These are phyloP conservation scores for Cyclotella choctawhatcheeana DNA, from an alignment of 108 stramenopile genomes.

Conservation along the genomic window DNA sequence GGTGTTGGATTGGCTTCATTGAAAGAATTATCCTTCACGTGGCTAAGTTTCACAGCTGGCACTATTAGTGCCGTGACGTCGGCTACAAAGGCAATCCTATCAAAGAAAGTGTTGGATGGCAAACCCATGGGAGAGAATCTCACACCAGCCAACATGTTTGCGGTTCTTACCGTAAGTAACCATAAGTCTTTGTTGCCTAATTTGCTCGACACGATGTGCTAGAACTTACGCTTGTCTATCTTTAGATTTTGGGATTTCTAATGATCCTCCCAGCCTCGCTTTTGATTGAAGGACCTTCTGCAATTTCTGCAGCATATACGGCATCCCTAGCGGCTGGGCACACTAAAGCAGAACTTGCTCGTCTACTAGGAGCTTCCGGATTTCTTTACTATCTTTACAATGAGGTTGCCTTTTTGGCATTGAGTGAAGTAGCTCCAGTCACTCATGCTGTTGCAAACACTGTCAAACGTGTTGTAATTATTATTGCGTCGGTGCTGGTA, in stretches of 20 bases:
- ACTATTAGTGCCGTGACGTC: constrained; percentile 92
- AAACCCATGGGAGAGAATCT: constrained; percentile 68
- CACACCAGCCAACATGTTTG: constrained; percentile 91
- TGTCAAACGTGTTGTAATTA: constrained; percentile 96
- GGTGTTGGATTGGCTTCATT: constrained; percentile 92
- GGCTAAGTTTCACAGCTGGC: constrained; percentile 90
- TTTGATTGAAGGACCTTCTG: too few relatives aligned
- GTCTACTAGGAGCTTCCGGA: constrained; percentile 76
- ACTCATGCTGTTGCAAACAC: constrained; percentile 97
- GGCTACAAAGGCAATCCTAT: constrained; percentile 88
- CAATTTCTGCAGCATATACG: too few relatives aligned
- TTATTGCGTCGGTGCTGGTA: constrained; percentile 92
- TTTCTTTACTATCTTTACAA: constrained; percentile 95
- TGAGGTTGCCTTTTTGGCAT: constrained; percentile 95
- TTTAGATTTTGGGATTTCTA: too few relatives aligned
- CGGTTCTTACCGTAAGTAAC: constrained; percentile 86
- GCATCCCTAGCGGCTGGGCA: too few relatives aligned
- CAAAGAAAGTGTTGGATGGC: constrained; percentile 78
- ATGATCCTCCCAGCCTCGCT: too few relatives aligned
- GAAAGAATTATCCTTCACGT: constrained; percentile 87
- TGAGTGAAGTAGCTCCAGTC: constrained; percentile 91
- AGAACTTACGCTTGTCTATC: too few relatives aligned
- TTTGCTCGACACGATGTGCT: too few relatives aligned
- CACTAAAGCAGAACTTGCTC: constrained; percentile 60
- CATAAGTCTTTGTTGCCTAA: constrained; percentile 73